These are phyloP conservation scores for Clonostachys solani DNA, from an alignment of 2,329 filamentous ascomycete species.

Conservation along the genomic window DNA sequence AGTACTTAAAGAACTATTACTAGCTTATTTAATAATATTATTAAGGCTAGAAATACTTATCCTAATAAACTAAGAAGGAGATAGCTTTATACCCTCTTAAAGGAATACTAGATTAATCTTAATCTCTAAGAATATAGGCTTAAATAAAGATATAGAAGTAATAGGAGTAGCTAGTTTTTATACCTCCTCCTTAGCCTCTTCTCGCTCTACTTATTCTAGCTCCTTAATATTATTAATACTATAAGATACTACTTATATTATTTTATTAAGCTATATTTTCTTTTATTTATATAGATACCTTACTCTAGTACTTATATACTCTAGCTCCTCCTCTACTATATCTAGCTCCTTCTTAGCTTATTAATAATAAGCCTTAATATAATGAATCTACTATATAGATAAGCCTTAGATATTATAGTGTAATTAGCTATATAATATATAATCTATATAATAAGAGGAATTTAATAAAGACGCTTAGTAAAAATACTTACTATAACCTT, in stretches of 20 bases:
- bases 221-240: not conserved
- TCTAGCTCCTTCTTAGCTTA: not conserved
- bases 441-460: not conserved
- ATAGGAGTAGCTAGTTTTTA: not conserved
- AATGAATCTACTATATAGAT: not conserved
- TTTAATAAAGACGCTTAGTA: not conserved
- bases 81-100: not conserved
- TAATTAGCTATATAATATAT: not conserved
- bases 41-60: not conserved
- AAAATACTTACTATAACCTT: not conserved
- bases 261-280: not conserved
- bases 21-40: not conserved
- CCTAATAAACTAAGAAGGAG: not conserved
- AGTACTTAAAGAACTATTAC: not conserved
- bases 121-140: not conserved
- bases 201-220: not conserved
- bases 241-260: not conserved
- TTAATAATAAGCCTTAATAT: not conserved
- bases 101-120: not conserved
- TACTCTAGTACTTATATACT: not conserved
- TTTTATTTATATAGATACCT: not conserved
- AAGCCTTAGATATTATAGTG: not conserved
- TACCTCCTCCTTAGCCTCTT: not conserved
- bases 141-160: not conserved
- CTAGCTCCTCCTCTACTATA: not conserved